These are phyloP conservation scores for Talaromyces sp. DNA, from an alignment of 2,329 filamentous ascomycete genomes.

Conservation along the genomic window DNA sequence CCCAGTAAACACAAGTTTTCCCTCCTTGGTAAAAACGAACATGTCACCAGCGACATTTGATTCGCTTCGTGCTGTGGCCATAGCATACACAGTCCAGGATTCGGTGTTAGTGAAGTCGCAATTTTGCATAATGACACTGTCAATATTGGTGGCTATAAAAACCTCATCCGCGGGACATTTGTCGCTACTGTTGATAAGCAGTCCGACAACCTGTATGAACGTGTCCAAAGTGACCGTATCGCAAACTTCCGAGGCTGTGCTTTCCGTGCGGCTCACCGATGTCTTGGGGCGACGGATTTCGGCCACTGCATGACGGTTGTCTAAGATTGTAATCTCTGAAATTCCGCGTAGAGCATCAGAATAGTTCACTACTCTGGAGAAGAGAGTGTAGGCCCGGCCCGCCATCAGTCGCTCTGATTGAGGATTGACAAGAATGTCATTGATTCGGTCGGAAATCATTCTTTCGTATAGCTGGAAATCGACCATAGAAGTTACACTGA, in stretches of 20 bases:
- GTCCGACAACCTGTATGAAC: conserved; percentile 6
- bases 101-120: conserved; percentile 4
- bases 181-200: conserved; percentile 10
- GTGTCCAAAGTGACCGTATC: conserved; percentile 10
- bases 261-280: background rate
- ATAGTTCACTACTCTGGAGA: conserved; percentile 8
- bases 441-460: conserved; percentile 8
- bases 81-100: conserved; percentile 9
- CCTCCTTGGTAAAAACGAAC: conserved; percentile 9
- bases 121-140: conserved; percentile 9
- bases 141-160: conserved; percentile 4
- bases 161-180: conserved; percentile 8
- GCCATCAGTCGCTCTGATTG: conserved; percentile 9
- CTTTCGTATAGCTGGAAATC: conserved; percentile 10
- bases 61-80: conserved; percentile 2
- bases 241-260: conserved; percentile 4
- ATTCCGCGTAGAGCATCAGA: conserved; percentile 6
- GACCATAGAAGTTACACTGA: conserved; percentile 2
- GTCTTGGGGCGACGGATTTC: conserved; percentile 1
- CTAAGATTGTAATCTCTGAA: conserved; percentile 6
- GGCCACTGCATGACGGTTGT: conserved; percentile 8
- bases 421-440: conserved; percentile 7
- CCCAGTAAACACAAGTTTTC: conserved; percentile 6
- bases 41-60: conserved; percentile 9
- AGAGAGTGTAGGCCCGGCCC: conserved; percentile 10